Conservation (phyloP, 2,329 filamentous ascomycete genomes). For the Penicillium sp. region DNA sequence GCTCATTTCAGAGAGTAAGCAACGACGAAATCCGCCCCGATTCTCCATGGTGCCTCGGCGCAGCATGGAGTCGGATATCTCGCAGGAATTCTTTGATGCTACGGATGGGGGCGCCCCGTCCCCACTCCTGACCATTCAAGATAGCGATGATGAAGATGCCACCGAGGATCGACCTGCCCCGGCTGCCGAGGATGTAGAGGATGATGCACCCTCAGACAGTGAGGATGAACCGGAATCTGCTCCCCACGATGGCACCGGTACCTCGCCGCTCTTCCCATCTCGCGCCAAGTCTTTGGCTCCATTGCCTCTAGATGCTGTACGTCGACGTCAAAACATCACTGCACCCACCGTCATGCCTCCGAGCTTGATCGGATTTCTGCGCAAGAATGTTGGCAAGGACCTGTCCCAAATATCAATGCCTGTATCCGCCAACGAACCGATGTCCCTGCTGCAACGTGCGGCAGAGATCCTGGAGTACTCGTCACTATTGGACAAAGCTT, state of each 20-base stretch:
- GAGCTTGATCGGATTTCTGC: constrained; percentile 87
- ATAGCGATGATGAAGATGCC: constrained; percentile 67
- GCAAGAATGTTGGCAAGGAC: constrained; percentile 98
- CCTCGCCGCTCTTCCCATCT: constrained; percentile 65
- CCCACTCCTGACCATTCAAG: constrained; percentile 73
- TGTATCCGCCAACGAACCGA: constrained; percentile 91
- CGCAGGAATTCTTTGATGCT: constrained; percentile 94
- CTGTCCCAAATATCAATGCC: constrained; percentile 97
- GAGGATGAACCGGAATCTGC: constrained; percentile 52
- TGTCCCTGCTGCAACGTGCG: constrained; percentile 81
- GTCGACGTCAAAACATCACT: constrained; percentile 69
- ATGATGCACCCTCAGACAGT: constrained; percentile 65
- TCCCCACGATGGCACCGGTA: constrained; percentile 33
- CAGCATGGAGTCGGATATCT: constrained; percentile 79
- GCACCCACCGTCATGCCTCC: constrained; percentile 78
- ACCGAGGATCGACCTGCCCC: constrained; percentile 25
- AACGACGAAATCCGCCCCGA: constrained; percentile 61
- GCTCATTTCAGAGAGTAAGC: constrained; percentile 76
- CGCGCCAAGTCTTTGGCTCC: constrained; percentile 76
- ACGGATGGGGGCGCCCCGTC: constrained; percentile 63
- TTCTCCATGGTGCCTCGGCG: constrained; percentile 58
- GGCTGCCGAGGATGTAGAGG: constrained; percentile 47
- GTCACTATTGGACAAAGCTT: constrained; percentile 74
- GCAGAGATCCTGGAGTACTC: constrained; percentile 93
- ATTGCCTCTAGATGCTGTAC: constrained; percentile 68